Percentiles rank a stretch among this genome's conserved stretches.
phyloP scores from a whole-genome alignment of 495 filamentous ascomycete species.

The Staphylotrichum longicolle region DNA sequence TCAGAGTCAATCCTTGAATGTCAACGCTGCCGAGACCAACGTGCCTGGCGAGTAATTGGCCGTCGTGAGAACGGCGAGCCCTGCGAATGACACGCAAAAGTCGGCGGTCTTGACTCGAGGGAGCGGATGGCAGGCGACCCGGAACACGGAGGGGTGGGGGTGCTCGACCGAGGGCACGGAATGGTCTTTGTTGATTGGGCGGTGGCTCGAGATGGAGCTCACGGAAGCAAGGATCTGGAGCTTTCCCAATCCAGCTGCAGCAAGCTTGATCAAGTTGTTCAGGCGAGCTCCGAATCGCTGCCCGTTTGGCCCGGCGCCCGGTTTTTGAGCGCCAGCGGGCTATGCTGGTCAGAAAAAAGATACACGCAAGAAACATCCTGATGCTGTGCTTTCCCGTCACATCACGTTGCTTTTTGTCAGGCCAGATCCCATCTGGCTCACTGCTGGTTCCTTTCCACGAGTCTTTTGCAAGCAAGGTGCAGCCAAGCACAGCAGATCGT shows the following conservation, averaged over 20 bases:
- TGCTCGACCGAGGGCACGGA: slow-evolving; percentile 7
- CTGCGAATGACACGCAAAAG: slow-evolving; percentile 24
- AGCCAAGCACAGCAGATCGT: neutral
- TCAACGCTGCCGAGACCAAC: no score
- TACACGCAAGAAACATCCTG: no score
- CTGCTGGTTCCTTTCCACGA: no score
- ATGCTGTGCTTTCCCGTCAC: no score
- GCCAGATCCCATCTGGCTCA: no score
- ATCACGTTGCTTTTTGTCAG: no score
- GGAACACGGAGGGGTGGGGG: slow-evolving; percentile 26
- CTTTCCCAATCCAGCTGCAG: slow-evolving; percentile 20
- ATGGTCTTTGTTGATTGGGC: slow-evolving; percentile 26
- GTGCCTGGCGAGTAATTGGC: neutral
- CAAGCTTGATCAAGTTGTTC: neutral
- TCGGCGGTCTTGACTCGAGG: slow-evolving; percentile 31
- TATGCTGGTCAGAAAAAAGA: no score
- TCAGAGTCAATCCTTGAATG: neutral
- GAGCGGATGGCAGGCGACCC: slow-evolving; percentile 22
- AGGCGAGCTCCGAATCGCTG: neutral
- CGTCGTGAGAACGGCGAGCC: neutral
- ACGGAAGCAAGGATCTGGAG: slow-evolving; percentile 25
- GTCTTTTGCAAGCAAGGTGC: no score
- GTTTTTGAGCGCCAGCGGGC: no score
- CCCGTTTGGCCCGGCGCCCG: no score
- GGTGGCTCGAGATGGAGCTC: slow-evolving; percentile 22